Percentiles rank a stretch among this genome's conserved stretches.
Evolutionary conservation across 345 rosid species (phyloP).

Genomic region (Pseudoturritis turrita): DNA sequence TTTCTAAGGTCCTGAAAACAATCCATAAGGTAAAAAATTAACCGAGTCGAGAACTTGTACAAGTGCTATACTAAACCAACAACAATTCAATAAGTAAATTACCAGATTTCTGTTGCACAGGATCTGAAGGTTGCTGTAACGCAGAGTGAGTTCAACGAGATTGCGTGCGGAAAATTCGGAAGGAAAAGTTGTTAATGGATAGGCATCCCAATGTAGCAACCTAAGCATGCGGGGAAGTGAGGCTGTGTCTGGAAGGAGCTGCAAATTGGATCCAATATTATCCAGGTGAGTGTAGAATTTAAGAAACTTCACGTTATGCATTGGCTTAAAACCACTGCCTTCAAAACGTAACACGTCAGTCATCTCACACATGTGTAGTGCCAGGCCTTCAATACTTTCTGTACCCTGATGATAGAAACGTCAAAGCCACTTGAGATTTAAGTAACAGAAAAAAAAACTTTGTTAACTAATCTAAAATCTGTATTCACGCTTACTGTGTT

Average conservation of each 20-base stretch:
- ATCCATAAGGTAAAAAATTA: neutral
- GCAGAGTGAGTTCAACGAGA: neutral
- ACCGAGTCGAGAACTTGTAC: neutral
- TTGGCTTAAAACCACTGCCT: neutral
- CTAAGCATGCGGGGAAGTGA: neutral
- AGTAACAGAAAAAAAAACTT: neutral
- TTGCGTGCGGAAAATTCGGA: neutral
- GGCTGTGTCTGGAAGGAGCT: neutral
- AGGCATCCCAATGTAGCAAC: neutral
- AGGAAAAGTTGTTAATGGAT: neutral
- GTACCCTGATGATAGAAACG: neutral
- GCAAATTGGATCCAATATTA: neutral
- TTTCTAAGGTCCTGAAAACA: neutral
- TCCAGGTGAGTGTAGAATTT: neutral
- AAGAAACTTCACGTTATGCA: neutral
- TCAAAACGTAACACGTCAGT: neutral
- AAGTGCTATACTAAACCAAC: neutral
- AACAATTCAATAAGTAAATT: neutral
- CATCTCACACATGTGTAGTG: neutral
- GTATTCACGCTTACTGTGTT: neutral
- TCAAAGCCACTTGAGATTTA: neutral
- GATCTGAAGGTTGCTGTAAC: neutral
- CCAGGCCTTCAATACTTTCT: neutral
- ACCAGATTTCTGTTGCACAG: neutral
- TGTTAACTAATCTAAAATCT: neutral